These are phyloP conservation scores for Phialophora tarda DNA, from an alignment of 2,329 filamentous ascomycete species.

Conservation along the genomic window DNA sequence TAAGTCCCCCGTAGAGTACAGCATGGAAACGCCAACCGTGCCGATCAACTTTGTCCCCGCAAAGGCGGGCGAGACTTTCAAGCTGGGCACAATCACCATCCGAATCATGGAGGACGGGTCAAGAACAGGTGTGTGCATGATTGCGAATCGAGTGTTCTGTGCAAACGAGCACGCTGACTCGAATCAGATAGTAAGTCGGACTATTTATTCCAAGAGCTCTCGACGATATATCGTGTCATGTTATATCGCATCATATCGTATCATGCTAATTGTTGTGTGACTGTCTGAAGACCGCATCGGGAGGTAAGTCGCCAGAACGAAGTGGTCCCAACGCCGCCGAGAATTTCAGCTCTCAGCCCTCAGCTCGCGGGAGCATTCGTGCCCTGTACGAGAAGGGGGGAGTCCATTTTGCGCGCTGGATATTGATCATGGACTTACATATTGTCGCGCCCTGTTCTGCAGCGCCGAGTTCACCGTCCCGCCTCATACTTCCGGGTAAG, in stretches of 20 bases:
- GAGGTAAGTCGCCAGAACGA: not conserved
- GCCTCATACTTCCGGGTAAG: constrained; percentile 37
- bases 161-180: not conserved
- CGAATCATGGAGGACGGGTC: constrained; percentile 60
- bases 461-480: constrained; percentile 38
- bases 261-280: not conserved
- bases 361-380: not conserved
- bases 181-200: constrained; percentile 4
- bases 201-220: not conserved
- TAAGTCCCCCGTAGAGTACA: not conserved
- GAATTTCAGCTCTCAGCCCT: not conserved
- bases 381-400: too few species aligned
- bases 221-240: not conserved
- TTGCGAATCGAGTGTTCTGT: not conserved
- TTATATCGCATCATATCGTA: too few species aligned
- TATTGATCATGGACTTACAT: not conserved
- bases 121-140: constrained; percentile 45
- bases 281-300: constrained; percentile 6
- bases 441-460: constrained; percentile 10
- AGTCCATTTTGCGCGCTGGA: not conserved
- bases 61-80: constrained; percentile 56
- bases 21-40: constrained; percentile 33
- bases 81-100: constrained; percentile 57
- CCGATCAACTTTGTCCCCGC: constrained; percentile 56
- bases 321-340: not conserved